phyloP scores from a whole-genome alignment of 108 stramenopile genomes.

The Parietichytrium sp. region DNA sequence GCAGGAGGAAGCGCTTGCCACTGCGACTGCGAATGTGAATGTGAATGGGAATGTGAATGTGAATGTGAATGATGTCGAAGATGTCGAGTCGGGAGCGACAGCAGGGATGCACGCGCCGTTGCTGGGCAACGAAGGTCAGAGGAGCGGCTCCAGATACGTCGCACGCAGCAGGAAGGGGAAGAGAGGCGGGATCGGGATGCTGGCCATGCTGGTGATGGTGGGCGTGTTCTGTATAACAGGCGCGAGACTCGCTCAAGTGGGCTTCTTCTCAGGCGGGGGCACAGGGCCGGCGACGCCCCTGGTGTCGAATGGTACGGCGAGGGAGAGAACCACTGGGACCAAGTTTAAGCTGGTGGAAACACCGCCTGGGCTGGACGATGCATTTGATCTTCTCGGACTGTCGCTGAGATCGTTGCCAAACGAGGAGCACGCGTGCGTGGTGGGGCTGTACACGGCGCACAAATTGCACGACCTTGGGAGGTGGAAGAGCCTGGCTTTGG shows the following conservation, averaged over 20 bases:
- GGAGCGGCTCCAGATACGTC: too few relatives aligned
- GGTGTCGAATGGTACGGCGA: constrained; percentile 21
- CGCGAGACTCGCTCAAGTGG: background rate
- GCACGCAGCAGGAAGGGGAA: too few relatives aligned
- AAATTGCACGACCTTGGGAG: background rate
- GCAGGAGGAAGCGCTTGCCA: too few relatives aligned
- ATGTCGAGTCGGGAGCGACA: too few relatives aligned
- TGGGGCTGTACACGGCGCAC: background rate
- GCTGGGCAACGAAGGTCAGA: too few relatives aligned
- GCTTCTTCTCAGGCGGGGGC: constrained; percentile 40
- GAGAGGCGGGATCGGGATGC: too few relatives aligned
- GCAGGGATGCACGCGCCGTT: too few relatives aligned
- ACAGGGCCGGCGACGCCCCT: background rate
- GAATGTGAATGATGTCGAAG: too few relatives aligned
- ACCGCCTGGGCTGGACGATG: background rate
- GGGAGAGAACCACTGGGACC: background rate
- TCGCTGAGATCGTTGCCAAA: background rate
- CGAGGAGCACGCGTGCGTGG: background rate
- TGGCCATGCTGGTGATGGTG: too few relatives aligned
- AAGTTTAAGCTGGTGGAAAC: background rate
- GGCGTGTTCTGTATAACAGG: background rate
- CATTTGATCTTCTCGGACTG: background rate
- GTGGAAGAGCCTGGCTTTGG: background rate
- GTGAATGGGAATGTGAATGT: too few relatives aligned
- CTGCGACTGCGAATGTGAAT: too few relatives aligned